Conservation (phyloP, 192 early-diverging fungal genomes). For the Mortierella claussenii region DNA sequence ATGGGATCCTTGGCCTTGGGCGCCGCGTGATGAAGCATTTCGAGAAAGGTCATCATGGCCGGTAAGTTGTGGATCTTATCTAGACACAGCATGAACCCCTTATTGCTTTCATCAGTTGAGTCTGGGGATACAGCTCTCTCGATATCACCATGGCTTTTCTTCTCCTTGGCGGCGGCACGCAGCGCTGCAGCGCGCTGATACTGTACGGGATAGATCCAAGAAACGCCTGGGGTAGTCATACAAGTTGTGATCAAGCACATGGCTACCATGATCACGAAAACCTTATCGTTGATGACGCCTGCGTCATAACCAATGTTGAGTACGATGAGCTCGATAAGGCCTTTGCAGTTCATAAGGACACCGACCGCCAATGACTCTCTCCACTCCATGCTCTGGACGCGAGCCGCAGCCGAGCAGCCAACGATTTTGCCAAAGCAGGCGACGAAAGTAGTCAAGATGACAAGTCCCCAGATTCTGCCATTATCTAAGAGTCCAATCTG, state of each 20-base stretch:
- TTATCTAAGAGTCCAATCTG: slow-evolving; percentile 80
- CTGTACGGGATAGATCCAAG: slow-evolving; percentile 75
- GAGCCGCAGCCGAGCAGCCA: slow-evolving; percentile 79
- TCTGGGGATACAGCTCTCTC: slow-evolving; percentile 1
- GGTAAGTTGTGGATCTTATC: slow-evolving; percentile 58
- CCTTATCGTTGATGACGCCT: slow-evolving; percentile 76
- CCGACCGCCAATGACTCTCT: slow-evolving; percentile 90
- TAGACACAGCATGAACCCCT: slow-evolving; percentile 50
- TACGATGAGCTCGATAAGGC: slow-evolving; percentile 94
- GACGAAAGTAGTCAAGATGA: slow-evolving; percentile 78
- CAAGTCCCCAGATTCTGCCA: slow-evolving; percentile 79
- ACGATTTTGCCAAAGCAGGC: slow-evolving; percentile 88
- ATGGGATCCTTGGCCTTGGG: background rate
- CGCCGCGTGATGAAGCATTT: slow-evolving; percentile 37
- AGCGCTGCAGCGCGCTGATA: slow-evolving; percentile 60
- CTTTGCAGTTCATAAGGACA: slow-evolving; percentile 95
- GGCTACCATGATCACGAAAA: slow-evolving; percentile 65
- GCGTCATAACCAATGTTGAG: slow-evolving; percentile 92
- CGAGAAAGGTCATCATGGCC: slow-evolving; percentile 56
- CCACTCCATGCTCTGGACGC: slow-evolving; percentile 76
- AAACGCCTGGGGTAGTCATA: slow-evolving; percentile 84
- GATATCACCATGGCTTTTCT: slow-evolving; percentile 4
- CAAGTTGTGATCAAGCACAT: slow-evolving; percentile 84
- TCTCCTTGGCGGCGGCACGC: slow-evolving; percentile 22
- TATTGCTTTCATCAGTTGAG: slow-evolving; percentile 3